Evolutionary conservation across 208 protist species (phyloP).

Genomic region (Polymyxa betae): DNA sequence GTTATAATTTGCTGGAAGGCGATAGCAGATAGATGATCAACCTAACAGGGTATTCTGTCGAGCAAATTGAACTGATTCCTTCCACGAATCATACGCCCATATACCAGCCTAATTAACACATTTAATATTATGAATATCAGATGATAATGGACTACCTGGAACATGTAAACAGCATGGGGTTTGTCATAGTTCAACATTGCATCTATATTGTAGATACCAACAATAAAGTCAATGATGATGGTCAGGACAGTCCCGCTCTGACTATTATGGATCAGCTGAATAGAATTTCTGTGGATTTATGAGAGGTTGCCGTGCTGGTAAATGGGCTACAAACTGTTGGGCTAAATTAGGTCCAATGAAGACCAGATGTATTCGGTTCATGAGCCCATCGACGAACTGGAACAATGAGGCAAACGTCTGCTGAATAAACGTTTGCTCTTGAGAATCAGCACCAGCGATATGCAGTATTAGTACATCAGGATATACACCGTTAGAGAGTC

Average conservation of each 20-base stretch:
- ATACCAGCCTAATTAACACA: not conserved
- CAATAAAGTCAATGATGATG: not conserved
- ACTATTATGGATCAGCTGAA: not conserved
- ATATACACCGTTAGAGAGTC: not conserved
- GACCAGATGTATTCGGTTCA: not conserved
- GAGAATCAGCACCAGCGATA: not conserved
- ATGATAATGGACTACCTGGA: not conserved
- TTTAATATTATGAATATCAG: no score
- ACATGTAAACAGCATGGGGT: not conserved
- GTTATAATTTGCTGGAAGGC: not conserved
- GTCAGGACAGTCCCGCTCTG: not conserved
- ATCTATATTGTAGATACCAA: no score
- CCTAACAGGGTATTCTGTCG: not conserved
- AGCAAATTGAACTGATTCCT: not conserved
- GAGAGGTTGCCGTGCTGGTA: not conserved
- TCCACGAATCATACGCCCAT: not conserved
- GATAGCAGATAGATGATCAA: not conserved
- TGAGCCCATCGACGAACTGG: not conserved
- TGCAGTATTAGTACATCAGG: not conserved
- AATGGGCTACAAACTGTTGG: no score
- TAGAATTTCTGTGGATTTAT: not conserved
- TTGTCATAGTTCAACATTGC: no score
- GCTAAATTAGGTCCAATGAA: not conserved
- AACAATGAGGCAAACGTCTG: not conserved
- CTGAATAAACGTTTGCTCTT: not conserved